Percentiles rank a stretch among this genome's conserved stretches.
Conservation (phyloP, 805 yeast species). For the Spathaspora passalidarum region DNA sequence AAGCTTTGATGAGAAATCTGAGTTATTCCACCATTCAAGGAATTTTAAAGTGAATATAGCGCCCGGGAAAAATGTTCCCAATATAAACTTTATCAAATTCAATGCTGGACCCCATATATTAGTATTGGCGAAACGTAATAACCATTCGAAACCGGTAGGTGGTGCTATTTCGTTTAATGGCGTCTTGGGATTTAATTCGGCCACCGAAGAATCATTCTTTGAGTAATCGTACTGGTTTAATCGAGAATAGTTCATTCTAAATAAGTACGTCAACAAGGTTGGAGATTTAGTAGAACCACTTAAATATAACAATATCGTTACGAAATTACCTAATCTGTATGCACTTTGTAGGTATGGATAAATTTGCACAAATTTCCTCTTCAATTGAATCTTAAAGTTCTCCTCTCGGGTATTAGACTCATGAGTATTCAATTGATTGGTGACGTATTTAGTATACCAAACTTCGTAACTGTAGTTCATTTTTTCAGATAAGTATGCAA, state of each 20-base stretch:
- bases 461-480: conserved; percentile 61
- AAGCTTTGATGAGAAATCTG: conserved; percentile 63
- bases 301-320: conserved; percentile 61
- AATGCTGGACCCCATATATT: conserved; percentile 26
- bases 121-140: conserved; percentile 20
- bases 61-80: conserved; percentile 66
- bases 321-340: conserved; percentile 47
- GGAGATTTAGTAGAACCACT: conserved; percentile 67
- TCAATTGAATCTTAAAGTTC: conserved; percentile 24
- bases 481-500: conserved; percentile 70
- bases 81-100: conserved; percentile 26
- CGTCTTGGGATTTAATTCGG: conserved; percentile 11
- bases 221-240: conserved; percentile 50
- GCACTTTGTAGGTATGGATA: conserved; percentile 60
- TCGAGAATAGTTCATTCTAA: conserved; percentile 65
- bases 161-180: conserved; percentile 34
- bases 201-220: conserved; percentile 21
- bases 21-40: conserved; percentile 89
- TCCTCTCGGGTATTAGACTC: conserved; percentile 21
- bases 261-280: conserved; percentile 55
- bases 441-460: conserved; percentile 55
- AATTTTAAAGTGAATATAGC: conserved; percentile 81
- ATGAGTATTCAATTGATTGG: conserved; percentile 39
- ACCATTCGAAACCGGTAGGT: conserved; percentile 35
- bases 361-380: conserved; percentile 46